These are phyloP conservation scores for Conoideocrella luteorostrata DNA, from an alignment of 2,329 filamentous ascomycete genomes.

Conservation along the genomic window DNA sequence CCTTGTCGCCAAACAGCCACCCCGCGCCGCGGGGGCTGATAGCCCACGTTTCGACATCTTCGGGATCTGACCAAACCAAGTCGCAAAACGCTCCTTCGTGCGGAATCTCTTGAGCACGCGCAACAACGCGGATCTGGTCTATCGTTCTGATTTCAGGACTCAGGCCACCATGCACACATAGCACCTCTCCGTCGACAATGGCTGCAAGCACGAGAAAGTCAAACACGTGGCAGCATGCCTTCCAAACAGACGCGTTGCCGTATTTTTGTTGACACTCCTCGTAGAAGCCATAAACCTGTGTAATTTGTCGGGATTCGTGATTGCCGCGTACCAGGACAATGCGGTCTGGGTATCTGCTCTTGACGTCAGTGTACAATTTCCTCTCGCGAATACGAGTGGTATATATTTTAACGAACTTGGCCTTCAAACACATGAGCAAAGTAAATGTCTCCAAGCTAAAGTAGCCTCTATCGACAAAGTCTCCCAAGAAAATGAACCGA, in stretches of 20 bases:
- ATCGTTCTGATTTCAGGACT: slow-evolving; percentile 92
- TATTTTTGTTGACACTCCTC: slow-evolving; percentile 98
- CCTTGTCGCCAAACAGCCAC: slow-evolving; percentile 95
- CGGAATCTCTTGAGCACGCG: slow-evolving; percentile 93
- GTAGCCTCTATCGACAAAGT: slow-evolving; percentile 95
- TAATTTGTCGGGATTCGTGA: slow-evolving; percentile 95
- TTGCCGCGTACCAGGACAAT: slow-evolving; percentile 97
- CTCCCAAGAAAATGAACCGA: slow-evolving; percentile 61
- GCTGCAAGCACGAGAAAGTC: slow-evolving; percentile 95
- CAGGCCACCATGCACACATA: slow-evolving; percentile 91
- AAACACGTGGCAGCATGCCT: slow-evolving; percentile 98
- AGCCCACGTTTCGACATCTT: slow-evolving; percentile 94
- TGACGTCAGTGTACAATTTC: neutral
- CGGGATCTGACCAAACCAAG: slow-evolving; percentile 95
- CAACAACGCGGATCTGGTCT: slow-evolving; percentile 98
- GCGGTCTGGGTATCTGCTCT: slow-evolving; percentile 75
- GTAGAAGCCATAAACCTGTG: slow-evolving; percentile 98
- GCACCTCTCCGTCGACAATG: slow-evolving; percentile 96
- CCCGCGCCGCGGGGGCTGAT: slow-evolving; percentile 92
- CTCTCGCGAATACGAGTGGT: neutral
- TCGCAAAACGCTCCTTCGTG: slow-evolving; percentile 98
- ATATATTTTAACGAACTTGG: slow-evolving; percentile 39
- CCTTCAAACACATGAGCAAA: slow-evolving; percentile 89
- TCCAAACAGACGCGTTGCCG: slow-evolving; percentile 98
- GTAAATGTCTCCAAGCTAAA: slow-evolving; percentile 98